Conservation (phyloP, 1,139 yeast species). For the Suhomyces anneliseae region DNA sequence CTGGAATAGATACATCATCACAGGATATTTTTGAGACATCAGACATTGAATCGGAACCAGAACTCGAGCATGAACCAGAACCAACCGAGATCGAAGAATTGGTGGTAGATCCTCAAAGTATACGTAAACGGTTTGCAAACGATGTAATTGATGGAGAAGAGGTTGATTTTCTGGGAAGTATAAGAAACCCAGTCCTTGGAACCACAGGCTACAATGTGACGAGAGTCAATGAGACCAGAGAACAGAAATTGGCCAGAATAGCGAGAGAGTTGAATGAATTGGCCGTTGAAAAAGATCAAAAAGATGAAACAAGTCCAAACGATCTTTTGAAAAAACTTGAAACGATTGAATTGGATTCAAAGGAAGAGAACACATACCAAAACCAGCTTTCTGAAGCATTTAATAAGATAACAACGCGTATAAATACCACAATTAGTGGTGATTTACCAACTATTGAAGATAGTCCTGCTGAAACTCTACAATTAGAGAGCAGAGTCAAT, state of each 20-base stretch:
- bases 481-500: conserved; percentile 26
- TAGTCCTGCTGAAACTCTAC: conserved; percentile 14
- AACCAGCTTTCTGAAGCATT: background rate
- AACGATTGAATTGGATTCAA: background rate
- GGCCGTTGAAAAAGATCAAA: conserved; percentile 4
- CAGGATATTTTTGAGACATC: conserved; percentile 52
- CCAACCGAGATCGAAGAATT: conserved; percentile 14
- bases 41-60: conserved; percentile 40
- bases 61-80: conserved; percentile 9
- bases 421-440: background rate
- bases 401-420: background rate
- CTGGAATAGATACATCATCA: conserved; percentile 28
- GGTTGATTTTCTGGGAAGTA: conserved; percentile 41
- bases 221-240: conserved; percentile 35
- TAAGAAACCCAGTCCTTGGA: conserved; percentile 19
- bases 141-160: conserved; percentile 17
- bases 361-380: background rate
- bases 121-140: conserved; percentile 23
- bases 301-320: background rate
- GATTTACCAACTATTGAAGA: too few species aligned
- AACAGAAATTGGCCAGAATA: conserved; percentile 47
- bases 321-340: background rate
- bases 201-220: conserved; percentile 28
- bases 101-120: conserved; percentile 20
- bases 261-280: conserved; percentile 46